Percentiles rank a stretch among this genome's conserved stretches.
Conservation (phyloP, 192 early-diverging fungal genomes). For the Podila epicladia region DNA sequence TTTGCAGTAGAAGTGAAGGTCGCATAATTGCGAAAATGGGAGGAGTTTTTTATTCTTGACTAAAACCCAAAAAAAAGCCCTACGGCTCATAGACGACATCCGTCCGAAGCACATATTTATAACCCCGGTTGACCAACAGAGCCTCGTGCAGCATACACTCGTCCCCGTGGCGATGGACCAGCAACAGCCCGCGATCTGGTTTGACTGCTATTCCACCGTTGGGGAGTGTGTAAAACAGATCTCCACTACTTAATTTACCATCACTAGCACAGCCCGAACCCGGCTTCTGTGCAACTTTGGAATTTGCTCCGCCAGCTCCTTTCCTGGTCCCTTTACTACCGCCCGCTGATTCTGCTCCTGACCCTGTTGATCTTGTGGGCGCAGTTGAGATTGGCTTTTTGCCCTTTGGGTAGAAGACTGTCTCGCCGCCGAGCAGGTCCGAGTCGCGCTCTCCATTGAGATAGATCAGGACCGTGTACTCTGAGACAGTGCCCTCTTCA, state of each 20-base stretch:
- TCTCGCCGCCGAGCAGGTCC: slow-evolving; percentile 35
- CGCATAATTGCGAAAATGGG: no score
- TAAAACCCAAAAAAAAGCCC: neutral
- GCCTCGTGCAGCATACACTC: slow-evolving; percentile 71
- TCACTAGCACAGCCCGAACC: neutral
- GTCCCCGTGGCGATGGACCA: slow-evolving; percentile 70
- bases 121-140: slow-evolving; percentile 58
- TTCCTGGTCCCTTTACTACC: neutral
- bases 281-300: neutral
- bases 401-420: slow-evolving; percentile 36
- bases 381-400: slow-evolving; percentile 14
- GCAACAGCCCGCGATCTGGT: slow-evolving; percentile 62
- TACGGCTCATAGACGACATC: slow-evolving; percentile 61
- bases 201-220: slow-evolving; percentile 61
- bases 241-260: slow-evolving; percentile 49
- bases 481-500: slow-evolving; percentile 57
- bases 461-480: slow-evolving; percentile 69
- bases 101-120: slow-evolving; percentile 68
- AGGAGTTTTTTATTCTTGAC: no score
- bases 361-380: neutral
- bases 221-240: slow-evolving; percentile 59
- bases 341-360: neutral
- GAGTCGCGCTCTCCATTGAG: slow-evolving; percentile 59
- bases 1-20: no score
- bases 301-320: slow-evolving; percentile 3